These are phyloP conservation scores for Jatropha podagrica DNA, from an alignment of 441 rosid species.

Conservation along the genomic window DNA sequence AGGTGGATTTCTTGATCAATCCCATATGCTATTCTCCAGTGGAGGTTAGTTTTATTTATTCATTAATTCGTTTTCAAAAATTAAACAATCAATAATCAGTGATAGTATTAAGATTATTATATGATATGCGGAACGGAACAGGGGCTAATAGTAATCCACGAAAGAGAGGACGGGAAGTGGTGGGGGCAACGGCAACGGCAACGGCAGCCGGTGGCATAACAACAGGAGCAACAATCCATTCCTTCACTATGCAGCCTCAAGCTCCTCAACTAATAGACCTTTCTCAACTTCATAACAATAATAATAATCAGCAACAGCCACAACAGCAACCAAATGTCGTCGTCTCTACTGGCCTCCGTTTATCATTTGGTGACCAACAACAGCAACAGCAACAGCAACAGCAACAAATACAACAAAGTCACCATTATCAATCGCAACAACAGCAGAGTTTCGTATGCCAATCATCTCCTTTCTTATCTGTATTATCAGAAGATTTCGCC, in stretches of 20 bases:
- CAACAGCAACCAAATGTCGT: slow-evolving; percentile 45
- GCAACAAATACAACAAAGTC: slow-evolving; percentile 33
- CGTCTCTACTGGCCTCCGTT: slow-evolving; percentile 83
- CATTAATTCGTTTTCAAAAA: not conserved
- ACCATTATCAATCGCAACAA: slow-evolving; percentile 28
- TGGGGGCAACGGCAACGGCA: not conserved
- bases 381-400: slow-evolving; percentile 38
- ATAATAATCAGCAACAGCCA: not conserved
- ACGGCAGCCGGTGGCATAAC: slow-evolving; percentile 11
- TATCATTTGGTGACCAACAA: slow-evolving; percentile 62
- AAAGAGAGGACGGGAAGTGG: slow-evolving; percentile 59
- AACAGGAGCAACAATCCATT: slow-evolving; percentile 34
- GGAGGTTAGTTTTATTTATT: slow-evolving; percentile 34
- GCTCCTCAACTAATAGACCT: slow-evolving; percentile 53
- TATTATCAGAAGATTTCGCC: slow-evolving; percentile 53
- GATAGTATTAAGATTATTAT: not conserved
- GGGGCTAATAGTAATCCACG: slow-evolving; percentile 33
- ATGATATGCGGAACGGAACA: slow-evolving; percentile 18
- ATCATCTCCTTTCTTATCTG: slow-evolving; percentile 33
- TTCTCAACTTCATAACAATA: slow-evolving; percentile 55
- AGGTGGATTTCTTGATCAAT: slow-evolving; percentile 60
- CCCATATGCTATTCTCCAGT: slow-evolving; percentile 58
- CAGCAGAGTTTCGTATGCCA: slow-evolving; percentile 28
- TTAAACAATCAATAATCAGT: slow-evolving; percentile 2
- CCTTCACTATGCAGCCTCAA: slow-evolving; percentile 48